Evolutionary conservation across 148 eudicot genomes (phyloP), one percentile per base, ranked within the genome.

Genomic region (Talinum fruticosum): DNA sequence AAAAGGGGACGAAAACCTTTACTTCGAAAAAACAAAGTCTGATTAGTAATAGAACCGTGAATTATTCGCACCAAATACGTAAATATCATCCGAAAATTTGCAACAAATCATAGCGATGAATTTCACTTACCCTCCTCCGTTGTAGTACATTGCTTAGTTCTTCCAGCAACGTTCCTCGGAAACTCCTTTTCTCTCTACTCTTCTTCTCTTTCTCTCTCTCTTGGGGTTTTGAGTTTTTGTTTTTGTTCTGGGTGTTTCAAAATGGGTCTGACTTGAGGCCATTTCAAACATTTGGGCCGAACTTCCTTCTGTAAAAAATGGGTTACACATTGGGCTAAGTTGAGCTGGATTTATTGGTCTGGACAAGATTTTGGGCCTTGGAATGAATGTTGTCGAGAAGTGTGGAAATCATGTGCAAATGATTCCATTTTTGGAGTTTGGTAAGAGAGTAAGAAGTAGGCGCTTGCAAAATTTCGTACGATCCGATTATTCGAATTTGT

Each of bases 111-210:
- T 19, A 68, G 23, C 26, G 2, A 68, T 37, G 45, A 35, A 1
- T 35, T 7, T 23, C 34, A 76, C 75, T 64, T 64, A 81, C 80
- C 80, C 83, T 38, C 57, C 78, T 76, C 83, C 54, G 19, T 81
- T 71, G 77, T 76, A 81, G 35, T 30, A 81, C 80, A 81, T 81
- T 21, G 66, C 53, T 28, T 6, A 28, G 7, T 49, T 12, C 2
- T 66, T 64, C 74, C 70, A 32, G 30, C 47, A 65, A 59, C 34
- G 6, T 34, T 70, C 75, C 45, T 33, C 59, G 41, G 36, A 75
- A 75, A 69, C 62, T 61, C 76, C 44, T 13, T 16, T 51, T 65
- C 75, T 37, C 15, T 70, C 23, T 61, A 36, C 47, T 41, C 29
- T 26, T 8, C 19, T 4, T 24, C 51, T 7, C 51, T 37, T 53